Evolutionary conservation across 106 monocot genomes (phyloP).

Genomic region (Platanthera guangdongensis): DNA sequence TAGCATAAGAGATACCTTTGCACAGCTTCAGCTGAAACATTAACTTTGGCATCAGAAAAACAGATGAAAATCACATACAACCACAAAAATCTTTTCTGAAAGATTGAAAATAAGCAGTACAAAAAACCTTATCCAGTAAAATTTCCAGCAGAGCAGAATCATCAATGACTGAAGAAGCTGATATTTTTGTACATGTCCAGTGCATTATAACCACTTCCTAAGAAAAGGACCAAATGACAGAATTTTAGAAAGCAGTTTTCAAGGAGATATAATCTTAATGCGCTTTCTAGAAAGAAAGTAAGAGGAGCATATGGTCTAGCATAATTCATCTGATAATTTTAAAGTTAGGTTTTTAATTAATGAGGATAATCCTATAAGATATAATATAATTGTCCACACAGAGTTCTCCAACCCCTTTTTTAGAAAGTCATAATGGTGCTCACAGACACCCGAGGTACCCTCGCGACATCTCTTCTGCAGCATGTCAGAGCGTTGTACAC

Average conservation of each 20-base stretch:
- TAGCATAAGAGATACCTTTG: constrained; percentile 89
- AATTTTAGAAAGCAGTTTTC: not conserved
- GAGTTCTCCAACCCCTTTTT: too few species aligned
- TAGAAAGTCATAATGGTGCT: too few species aligned
- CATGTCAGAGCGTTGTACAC: too few species aligned
- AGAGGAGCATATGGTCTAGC: too few species aligned
- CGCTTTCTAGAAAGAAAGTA: too few species aligned
- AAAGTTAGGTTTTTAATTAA: too few species aligned
- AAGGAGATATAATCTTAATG: not conserved
- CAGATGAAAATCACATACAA: constrained; percentile 1
- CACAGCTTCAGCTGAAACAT: constrained; percentile 81
- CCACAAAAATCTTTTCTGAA: not conserved
- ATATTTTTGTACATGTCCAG: constrained; percentile 95
- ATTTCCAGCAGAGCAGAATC: constrained; percentile 69
- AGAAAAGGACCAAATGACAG: constrained; percentile 9
- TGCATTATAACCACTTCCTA: constrained; percentile 98
- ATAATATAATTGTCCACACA: too few species aligned
- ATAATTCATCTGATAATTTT: too few species aligned
- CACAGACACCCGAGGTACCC: too few species aligned
- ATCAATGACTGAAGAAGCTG: constrained; percentile 49
- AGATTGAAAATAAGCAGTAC: constrained; percentile 2
- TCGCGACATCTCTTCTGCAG: too few species aligned
- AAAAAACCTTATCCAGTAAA: constrained; percentile 81
- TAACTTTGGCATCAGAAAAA: constrained; percentile 7
- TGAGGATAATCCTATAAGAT: too few species aligned